Percentiles rank a stretch among this genome's conserved stretches.
Conservation (phyloP, 1,284 basidiomycete genomes). For the Cutaneotrichosporon sp. region DNA sequence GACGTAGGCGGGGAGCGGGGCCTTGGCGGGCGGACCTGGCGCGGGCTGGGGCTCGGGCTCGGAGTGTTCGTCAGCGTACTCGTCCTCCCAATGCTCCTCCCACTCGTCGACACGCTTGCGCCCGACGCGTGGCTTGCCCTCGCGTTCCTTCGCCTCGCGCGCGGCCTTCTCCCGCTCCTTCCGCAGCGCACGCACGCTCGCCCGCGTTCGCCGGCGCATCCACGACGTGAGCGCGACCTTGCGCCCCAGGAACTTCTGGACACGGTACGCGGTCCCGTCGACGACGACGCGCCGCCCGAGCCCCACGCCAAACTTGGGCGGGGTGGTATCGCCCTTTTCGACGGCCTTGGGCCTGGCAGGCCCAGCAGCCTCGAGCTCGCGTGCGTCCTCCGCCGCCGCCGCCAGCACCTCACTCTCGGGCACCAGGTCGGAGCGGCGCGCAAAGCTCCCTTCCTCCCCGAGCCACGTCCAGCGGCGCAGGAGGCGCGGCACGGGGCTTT, state of each 20-base stretch:
- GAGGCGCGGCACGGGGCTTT: background rate
- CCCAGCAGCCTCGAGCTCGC: background rate
- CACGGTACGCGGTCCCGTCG: background rate
- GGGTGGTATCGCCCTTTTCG: background rate
- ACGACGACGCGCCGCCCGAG: background rate
- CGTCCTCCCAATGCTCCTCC: no score
- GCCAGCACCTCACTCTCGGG: background rate
- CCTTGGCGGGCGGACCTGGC: no score
- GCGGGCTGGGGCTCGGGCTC: no score
- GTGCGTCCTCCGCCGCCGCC: background rate
- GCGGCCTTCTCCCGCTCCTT: background rate
- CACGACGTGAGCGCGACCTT: background rate
- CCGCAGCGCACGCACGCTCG: no score
- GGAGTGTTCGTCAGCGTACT: no score
- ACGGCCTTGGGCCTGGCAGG: background rate
- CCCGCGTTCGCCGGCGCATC: background rate
- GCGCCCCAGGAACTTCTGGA: background rate
- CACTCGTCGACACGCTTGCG: no score
- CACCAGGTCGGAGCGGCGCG: background rate
- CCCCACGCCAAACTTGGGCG: background rate
- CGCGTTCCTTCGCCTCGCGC: no score
- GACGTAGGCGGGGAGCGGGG: no score
- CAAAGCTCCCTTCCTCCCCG: background rate
- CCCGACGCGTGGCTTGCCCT: no score
- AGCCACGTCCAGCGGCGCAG: conserved; percentile 7